Percentiles rank a stretch among this genome's conserved stretches.
phyloP scores from a whole-genome alignment of 345 rosid genomes.

The Camelina neglecta region DNA sequence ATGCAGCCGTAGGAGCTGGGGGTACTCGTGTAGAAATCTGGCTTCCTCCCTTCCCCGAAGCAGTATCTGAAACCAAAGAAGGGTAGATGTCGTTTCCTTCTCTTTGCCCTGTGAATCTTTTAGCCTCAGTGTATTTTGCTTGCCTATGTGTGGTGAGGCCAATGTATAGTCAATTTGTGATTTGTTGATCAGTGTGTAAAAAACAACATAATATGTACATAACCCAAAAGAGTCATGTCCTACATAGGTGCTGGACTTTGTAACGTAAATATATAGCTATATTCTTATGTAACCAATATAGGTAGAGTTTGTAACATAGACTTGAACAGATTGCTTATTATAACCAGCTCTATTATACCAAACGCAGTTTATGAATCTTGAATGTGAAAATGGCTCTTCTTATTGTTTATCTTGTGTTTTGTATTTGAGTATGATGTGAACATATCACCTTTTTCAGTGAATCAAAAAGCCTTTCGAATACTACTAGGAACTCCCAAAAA shows the following conservation, averaged over 20 bases:
- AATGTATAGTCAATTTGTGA: constrained; percentile 37
- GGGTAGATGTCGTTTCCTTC: constrained; percentile 1
- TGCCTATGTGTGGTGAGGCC: constrained; percentile 23
- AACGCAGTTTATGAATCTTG: too few relatives aligned
- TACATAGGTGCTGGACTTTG: constrained; percentile 12
- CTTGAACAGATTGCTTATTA: background rate
- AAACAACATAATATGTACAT: constrained; percentile 40
- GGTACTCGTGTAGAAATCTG: constrained; percentile 90
- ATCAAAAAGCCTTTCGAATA: too few relatives aligned
- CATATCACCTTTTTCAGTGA: too few relatives aligned
- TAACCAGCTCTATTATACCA: background rate
- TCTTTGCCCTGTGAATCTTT: background rate
- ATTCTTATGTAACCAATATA: background rate
- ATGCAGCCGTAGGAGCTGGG: constrained; percentile 78
- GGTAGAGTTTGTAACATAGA: too few relatives aligned
- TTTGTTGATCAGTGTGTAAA: constrained; percentile 16
- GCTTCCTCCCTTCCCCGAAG: constrained; percentile 66
- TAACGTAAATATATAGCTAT: constrained; percentile 29
- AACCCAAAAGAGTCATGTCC: constrained; percentile 23
- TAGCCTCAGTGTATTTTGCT: constrained; percentile 21
- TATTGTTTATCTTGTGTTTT: too few relatives aligned
- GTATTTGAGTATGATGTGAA: too few relatives aligned
- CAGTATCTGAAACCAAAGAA: constrained; percentile 47
- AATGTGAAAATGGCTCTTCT: too few relatives aligned
- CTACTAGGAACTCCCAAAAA: too few relatives aligned